Base-by-base conservation (phyloP, 306 rosid species). In the Lagenaria siceraria region DNA sequence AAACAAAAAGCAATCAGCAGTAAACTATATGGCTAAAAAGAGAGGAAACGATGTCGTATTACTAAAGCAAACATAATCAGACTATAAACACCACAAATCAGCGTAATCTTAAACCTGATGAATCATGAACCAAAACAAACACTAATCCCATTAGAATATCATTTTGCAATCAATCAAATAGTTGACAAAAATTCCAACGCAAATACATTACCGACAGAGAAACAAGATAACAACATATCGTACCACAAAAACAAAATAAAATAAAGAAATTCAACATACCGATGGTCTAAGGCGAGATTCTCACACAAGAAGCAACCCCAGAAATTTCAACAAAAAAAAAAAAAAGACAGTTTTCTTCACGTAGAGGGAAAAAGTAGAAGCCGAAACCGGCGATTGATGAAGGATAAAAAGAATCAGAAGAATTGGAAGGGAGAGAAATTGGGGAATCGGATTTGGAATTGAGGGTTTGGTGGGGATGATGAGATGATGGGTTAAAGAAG, bases 401-500 rank as follows among this genome's bases (percentile, higher is more conserved):
- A 31, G 52, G n/a, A 33, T 35, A 54, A 19, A 53, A 33, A 35
- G 64, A 74, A 74, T 51, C 78, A 12, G 68, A 52, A 29, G 15
- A 48, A 25, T 29, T 29, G 33, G n/a, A n/a, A n/a, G n/a, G n/a
- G 53, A 27, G 10, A 12, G 21, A 42, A 33, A 46, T 48, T 72
- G 36, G 60, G 43, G 60, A 25, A 35, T 76, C 29, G 21, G 40
- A 76, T 36, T 38, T 31, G 53, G 36, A 36, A 21, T 35, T 33
- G 51, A 84, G 82, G 52, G 77, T 64, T 78, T 80, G 85, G 84
- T 72, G 63, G 80, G 40, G 74, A 65, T 18, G 71, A 35, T 33
- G 46, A 65, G 51, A 22, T 70, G 33, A 17, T 69, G 51, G 70
- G 68, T 61, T 24, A 33, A 35, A 63, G 42, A 18, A 35, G 9